These are phyloP conservation scores for Periconia sp. DNA, from an alignment of 2,329 filamentous ascomycete species.

Conservation along the genomic window DNA sequence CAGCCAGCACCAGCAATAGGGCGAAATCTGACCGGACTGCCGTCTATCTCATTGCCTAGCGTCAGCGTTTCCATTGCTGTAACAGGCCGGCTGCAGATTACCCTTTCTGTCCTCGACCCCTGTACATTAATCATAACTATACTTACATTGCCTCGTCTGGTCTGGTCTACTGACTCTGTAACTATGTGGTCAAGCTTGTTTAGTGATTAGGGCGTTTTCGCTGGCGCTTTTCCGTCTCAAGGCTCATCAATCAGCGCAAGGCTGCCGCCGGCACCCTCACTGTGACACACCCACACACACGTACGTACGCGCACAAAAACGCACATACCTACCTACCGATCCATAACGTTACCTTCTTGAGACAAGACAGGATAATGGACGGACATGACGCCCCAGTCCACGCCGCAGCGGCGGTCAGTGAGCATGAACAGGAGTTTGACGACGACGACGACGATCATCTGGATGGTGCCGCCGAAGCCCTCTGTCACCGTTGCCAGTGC, in stretches of 20 bases:
- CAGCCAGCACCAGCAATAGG: not conserved
- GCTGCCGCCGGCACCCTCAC: not conserved
- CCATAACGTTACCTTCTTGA: not conserved
- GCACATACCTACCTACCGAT: too few species aligned
- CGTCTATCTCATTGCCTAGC: not conserved
- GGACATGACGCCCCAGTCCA: not conserved
- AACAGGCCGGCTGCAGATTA: not conserved
- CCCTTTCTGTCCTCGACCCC: not conserved
- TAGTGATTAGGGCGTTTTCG: not conserved
- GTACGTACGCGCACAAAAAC: not conserved
- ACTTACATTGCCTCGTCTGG: not conserved
- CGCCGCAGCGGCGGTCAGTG: not conserved
- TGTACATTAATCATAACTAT: not conserved
- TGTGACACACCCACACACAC: not conserved
- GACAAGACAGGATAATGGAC: not conserved
- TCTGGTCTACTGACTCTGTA: too few species aligned
- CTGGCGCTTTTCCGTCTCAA: not conserved
- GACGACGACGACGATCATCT: not conserved
- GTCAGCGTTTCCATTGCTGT: constrained; percentile 26
- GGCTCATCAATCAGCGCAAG: not conserved
- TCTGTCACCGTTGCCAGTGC: constrained; percentile 31
- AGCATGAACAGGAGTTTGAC: too few species aligned
- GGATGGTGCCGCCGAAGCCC: constrained; percentile 26
- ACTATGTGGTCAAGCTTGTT: too few species aligned
- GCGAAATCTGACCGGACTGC: constrained; percentile 1